These are phyloP conservation scores for Hygrocybe coccinea DNA, from an alignment of 768 basidiomycete species.

Conservation along the genomic window DNA sequence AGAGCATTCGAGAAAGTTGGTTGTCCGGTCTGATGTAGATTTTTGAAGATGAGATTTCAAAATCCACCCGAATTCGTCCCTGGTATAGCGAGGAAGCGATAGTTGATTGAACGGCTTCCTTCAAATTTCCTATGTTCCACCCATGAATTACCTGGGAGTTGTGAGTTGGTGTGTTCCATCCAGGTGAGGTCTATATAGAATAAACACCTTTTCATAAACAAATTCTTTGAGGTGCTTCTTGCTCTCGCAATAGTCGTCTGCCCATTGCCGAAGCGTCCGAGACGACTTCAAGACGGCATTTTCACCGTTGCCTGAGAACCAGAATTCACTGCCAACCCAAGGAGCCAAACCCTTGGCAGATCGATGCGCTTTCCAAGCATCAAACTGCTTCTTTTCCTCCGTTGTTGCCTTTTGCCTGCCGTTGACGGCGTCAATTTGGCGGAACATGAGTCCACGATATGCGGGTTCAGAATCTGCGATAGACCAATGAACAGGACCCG, in stretches of 20 bases:
- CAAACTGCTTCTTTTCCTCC: slow-evolving; percentile 39
- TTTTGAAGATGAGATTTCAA: slow-evolving; percentile 42
- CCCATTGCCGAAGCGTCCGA: slow-evolving; percentile 69
- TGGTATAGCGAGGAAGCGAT: slow-evolving; percentile 41
- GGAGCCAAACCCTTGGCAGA: slow-evolving; percentile 46
- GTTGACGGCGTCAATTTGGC: slow-evolving; percentile 45
- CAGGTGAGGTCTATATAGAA: neutral
- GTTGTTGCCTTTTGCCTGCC: slow-evolving; percentile 37
- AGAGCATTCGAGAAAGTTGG: slow-evolving; percentile 58
- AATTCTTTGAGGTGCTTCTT: slow-evolving; percentile 74
- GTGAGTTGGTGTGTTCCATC: neutral
- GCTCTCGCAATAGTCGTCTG: slow-evolving; percentile 75
- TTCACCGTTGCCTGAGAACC: slow-evolving; percentile 11
- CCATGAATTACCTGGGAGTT: slow-evolving; percentile 39
- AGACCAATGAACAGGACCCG: slow-evolving; percentile 49
- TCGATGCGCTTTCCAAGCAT: slow-evolving; percentile 43
- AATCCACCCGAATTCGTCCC: slow-evolving; percentile 46
- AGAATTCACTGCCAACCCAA: slow-evolving; percentile 33
- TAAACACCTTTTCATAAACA: slow-evolving; percentile 56
- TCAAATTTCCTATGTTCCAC: slow-evolving; percentile 43
- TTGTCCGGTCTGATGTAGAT: slow-evolving; percentile 68
- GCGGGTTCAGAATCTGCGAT: slow-evolving; percentile 59
- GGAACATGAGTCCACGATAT: slow-evolving; percentile 59
- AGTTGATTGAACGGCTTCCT: slow-evolving; percentile 38
- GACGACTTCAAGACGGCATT: slow-evolving; percentile 43